Conservation (phyloP, 2,329 filamentous ascomycete species). For the Cladosporium cucumerinum region DNA sequence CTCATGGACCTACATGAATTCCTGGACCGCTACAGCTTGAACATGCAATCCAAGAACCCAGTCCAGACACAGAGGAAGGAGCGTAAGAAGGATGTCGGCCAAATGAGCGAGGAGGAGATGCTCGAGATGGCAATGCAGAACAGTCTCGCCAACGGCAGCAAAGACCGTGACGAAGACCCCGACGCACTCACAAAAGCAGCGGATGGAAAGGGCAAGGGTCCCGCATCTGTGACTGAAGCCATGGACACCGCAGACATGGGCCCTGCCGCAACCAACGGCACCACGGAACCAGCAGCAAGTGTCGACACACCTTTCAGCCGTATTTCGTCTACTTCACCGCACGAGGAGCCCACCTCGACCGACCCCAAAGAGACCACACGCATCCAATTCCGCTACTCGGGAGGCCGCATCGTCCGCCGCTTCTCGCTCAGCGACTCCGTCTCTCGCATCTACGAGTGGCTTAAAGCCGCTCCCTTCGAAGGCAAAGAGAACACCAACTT, state of each 20-base stretch:
- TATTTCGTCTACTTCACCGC: slow-evolving; percentile 70
- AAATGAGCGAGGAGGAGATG: slow-evolving; percentile 97
- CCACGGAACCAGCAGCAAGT: slow-evolving; percentile 17
- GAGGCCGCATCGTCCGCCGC: slow-evolving; percentile 79
- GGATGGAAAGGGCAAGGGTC: slow-evolving; percentile 23
- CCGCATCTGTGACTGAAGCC: slow-evolving; percentile 18
- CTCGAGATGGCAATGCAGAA: slow-evolving; percentile 89
- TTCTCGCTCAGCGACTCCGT: slow-evolving; percentile 76
- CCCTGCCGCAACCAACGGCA: slow-evolving; percentile 17
- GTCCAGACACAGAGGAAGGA: slow-evolving; percentile 76
- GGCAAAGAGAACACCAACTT: slow-evolving; percentile 76
- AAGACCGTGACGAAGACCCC: slow-evolving; percentile 67
- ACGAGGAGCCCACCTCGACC: slow-evolving; percentile 68
- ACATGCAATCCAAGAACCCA: slow-evolving; percentile 84
- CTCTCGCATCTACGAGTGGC: slow-evolving; percentile 86
- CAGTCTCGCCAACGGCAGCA: slow-evolving; percentile 63
- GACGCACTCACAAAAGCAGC: slow-evolving; percentile 74
- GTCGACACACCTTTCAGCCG: slow-evolving; percentile 54
- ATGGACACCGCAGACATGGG: slow-evolving; percentile 32
- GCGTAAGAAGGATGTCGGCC: slow-evolving; percentile 65
- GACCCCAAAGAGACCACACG: slow-evolving; percentile 70
- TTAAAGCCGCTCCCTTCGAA: slow-evolving; percentile 82
- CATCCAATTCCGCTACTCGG: slow-evolving; percentile 87
- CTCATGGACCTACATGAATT: slow-evolving; percentile 91
- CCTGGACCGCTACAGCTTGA: slow-evolving; percentile 92